Base-by-base conservation (phyloP, 192 early-diverging fungal genomes). In the Phlyctochytrium planicorne region DNA sequence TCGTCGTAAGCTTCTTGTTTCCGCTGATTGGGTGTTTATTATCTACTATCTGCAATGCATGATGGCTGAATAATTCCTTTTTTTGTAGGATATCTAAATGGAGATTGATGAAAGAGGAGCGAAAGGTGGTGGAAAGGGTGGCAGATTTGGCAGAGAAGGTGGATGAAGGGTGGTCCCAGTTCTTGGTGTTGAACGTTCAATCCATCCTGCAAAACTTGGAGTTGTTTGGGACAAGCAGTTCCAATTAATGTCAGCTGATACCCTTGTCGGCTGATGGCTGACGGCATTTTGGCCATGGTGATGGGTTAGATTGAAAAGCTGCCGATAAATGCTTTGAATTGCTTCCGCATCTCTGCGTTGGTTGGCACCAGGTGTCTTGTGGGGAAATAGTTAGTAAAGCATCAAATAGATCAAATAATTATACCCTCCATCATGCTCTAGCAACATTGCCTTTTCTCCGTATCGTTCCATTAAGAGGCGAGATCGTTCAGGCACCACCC, bases 291-390 rank as follows among this genome's bases (percentile, higher is more conserved):
- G 62, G 29, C 30, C 34, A 47, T 32, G 62, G 34, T n/a, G 34
- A 53, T 25, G 59, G 34, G 30, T 25, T 60, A 30, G 59, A 30
- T 25, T 27, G 32, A 60, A 31, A 36, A 69, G 64, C 50, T 32
- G 53, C 14, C 36, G 59, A 4, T 67, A 57, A 73, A 79, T 33
- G 73, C 72, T 40, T 69, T 71, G 53, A 73, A 80, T 37, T 30
- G 23, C 17, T 52, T 10, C 27, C 78, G 32, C 55, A 71, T 67
- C 20, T 68, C 75, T 6, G 72, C 72, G 30, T 36, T 68, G 17
- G 66, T 80, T 0, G 79, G 79, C 16, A 80, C 55, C 52, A 75
- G 77, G 63, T 80, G 79, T 0, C 73, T 24, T 64, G 60, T 34
- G 37, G 55, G 35, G 66, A 52, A 0, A 62, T 34, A 0, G 63